These are phyloP conservation scores for Sanguinoderma infundibulare DNA, from an alignment of 1,284 basidiomycete species.

Conservation along the genomic window DNA sequence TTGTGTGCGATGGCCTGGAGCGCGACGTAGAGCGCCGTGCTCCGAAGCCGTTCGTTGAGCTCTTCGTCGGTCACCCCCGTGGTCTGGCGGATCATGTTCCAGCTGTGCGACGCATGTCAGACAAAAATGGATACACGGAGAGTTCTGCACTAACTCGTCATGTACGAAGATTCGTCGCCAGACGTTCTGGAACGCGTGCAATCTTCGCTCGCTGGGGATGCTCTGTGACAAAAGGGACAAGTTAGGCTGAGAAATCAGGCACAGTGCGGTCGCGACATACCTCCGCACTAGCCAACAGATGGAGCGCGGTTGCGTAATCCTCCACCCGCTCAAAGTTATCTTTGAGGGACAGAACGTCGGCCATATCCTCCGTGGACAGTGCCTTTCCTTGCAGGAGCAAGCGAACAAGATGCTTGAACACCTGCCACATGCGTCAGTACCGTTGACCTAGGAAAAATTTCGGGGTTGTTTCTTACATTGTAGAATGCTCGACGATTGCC, in stretches of 20 bases:
- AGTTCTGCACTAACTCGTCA: constrained; percentile 81
- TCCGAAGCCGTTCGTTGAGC: constrained; percentile 64
- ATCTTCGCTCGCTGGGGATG: constrained; percentile 70
- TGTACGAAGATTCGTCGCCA: constrained; percentile 90
- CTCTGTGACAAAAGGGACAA: constrained; percentile 42
- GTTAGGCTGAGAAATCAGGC: neutral
- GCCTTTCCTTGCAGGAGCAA: constrained; percentile 72
- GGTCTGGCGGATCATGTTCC: constrained; percentile 72
- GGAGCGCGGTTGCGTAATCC: constrained; percentile 68
- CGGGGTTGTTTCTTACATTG: constrained; percentile 40
- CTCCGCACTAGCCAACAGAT: constrained; percentile 58
- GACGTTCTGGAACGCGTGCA: constrained; percentile 71
- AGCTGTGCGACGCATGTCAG: constrained; percentile 48
- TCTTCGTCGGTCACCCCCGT: constrained; percentile 72
- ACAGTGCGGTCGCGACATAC: constrained; percentile 40
- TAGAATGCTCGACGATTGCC: constrained; percentile 47
- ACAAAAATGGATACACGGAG: too few species aligned
- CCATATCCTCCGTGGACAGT: constrained; percentile 68
- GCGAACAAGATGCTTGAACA: constrained; percentile 69
- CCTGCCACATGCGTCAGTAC: constrained; percentile 38
- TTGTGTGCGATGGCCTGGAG: constrained; percentile 53
- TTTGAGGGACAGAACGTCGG: constrained; percentile 75
- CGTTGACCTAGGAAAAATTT: neutral
- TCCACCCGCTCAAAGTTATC: constrained; percentile 60
- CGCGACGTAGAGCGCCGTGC: constrained; percentile 72